Evolutionary conservation across 805 yeast species (phyloP).

Genomic region (Metschnikowia lochheadii): DNA sequence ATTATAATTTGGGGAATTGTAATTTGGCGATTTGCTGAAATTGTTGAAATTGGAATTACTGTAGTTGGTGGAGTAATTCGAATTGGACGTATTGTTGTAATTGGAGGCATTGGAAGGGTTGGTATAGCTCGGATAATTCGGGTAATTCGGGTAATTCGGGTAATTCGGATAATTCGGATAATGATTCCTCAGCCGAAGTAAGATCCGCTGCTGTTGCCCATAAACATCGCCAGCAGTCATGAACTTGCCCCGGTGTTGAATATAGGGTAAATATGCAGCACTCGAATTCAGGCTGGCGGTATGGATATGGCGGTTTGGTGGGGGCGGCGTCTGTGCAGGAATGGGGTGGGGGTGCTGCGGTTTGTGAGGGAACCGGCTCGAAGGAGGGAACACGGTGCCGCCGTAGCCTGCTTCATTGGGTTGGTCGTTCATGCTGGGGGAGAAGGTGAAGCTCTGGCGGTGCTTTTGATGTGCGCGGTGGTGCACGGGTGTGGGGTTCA

Average conservation of each 20-base stretch:
- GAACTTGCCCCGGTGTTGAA: slow-evolving; percentile 43
- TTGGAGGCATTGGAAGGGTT: neutral
- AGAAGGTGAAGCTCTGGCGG: neutral
- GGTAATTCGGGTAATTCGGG: neutral
- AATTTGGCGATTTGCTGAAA: too few species aligned
- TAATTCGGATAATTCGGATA: neutral
- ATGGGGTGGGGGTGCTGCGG: neutral
- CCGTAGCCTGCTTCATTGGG: neutral
- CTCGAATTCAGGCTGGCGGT: slow-evolving; percentile 16
- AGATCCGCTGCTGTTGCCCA: slow-evolving; percentile 28
- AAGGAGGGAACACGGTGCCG: slow-evolving; percentile 2
- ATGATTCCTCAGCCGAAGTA: slow-evolving; percentile 1
- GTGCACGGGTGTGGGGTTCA: neutral
- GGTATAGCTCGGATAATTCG: neutral
- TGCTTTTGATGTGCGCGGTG: neutral
- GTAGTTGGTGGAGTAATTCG: too few species aligned
- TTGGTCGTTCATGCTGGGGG: slow-evolving; percentile 3
- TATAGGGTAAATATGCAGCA: slow-evolving; percentile 42
- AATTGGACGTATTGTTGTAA: too few species aligned
- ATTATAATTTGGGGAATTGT: neutral
- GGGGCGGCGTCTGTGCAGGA: neutral
- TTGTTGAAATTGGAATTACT: too few species aligned
- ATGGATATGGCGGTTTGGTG: slow-evolving; percentile 7
- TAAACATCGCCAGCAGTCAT: slow-evolving; percentile 42
- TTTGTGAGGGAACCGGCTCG: slow-evolving; percentile 7